Evolutionary conservation across 2,329 filamentous ascomycete species (phyloP), one percentile per base, ranked within the genome.

Genomic region (Salinomyces thailandicus): DNA sequence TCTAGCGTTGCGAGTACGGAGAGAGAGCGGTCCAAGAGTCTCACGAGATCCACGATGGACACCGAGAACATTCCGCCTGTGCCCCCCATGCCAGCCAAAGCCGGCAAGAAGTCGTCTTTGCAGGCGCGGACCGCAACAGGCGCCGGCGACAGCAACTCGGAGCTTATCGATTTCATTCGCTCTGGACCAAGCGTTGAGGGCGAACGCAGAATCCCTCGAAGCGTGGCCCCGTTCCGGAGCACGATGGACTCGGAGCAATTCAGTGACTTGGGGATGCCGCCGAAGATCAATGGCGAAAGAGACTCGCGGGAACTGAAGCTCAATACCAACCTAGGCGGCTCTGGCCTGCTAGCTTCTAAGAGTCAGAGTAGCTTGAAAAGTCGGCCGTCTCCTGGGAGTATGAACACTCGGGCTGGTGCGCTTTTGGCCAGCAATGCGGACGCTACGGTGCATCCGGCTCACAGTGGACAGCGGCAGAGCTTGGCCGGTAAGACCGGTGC

Each of bases 81-180:
- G 16, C 52, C 53, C 1, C 37, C 43, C 4, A 41, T 54, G 28
- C 48, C 52, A 12, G 40, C 31, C 31, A 46, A 43, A 31, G 35
- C 37, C 33, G 42, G 47, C 41, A 19, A 19, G 7, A 15, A n/a
- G 34, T 34, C 40, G 36, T 45, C 39, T 31, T 44, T 51, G 45
- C 49, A 54, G 41, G 44, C 55, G 11, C 45, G 54, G 34, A 43
- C 36, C 18, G 51, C 89, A 39, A 81, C 85, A 33, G 79, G 85
- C 43, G 68, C 71, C 28, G 71, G 77, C 12, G 71, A 77, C 33
- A 79, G 79, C 46, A 93, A 79, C 38, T 82, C 84, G 9, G 91
- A 95, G 42, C 66, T 98, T 39, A 94, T 95, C 47, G 87, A 96
- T 56, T 96, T 98, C 58, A 93, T 98, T 46, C 79, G 87, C 31